These are phyloP conservation scores for Anthracocystis walkeri DNA, from an alignment of 1,284 basidiomycete species.

Conservation along the genomic window DNA sequence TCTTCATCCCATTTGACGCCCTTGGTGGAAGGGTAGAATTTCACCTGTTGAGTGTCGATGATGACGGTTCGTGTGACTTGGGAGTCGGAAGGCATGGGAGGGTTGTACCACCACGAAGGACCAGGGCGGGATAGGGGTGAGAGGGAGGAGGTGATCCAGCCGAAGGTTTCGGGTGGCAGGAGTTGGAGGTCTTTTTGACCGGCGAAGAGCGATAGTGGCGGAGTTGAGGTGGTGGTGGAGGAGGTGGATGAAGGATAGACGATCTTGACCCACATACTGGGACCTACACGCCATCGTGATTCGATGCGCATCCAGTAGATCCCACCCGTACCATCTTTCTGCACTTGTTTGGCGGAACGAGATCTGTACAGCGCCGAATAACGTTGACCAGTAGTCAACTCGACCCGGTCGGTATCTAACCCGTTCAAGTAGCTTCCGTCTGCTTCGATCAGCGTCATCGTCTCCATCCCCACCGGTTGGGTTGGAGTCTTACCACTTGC, in stretches of 20 bases:
- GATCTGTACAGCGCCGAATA: constrained; percentile 49
- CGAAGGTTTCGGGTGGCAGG: constrained; percentile 39
- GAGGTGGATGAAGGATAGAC: constrained; percentile 13
- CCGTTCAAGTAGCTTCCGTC: constrained; percentile 55
- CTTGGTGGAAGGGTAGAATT: constrained; percentile 14
- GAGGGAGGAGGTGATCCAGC: constrained; percentile 39
- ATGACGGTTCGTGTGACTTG: constrained; percentile 49
- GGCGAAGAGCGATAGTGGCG: constrained; percentile 4
- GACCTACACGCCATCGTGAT: constrained; percentile 40
- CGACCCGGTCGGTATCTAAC: constrained; percentile 28
- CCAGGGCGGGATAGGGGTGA: constrained; percentile 14
- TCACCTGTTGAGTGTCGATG: constrained; percentile 49
- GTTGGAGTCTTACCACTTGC: neutral
- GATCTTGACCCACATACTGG: constrained; percentile 39
- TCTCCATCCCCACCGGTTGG: constrained; percentile 9
- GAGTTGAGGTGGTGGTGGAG: neutral
- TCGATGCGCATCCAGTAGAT: constrained; percentile 57
- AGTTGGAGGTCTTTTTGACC: constrained; percentile 9
- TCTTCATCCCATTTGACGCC: constrained; percentile 47
- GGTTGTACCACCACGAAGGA: constrained; percentile 15
- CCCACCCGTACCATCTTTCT: constrained; percentile 32
- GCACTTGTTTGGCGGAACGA: constrained; percentile 24
- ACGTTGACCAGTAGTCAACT: constrained; percentile 56
- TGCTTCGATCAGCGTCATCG: constrained; percentile 54
- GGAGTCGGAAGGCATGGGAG: constrained; percentile 28